These are phyloP conservation scores for Diaporthe ilicicola DNA, from an alignment of 2,329 filamentous ascomycete species.

Conservation along the genomic window DNA sequence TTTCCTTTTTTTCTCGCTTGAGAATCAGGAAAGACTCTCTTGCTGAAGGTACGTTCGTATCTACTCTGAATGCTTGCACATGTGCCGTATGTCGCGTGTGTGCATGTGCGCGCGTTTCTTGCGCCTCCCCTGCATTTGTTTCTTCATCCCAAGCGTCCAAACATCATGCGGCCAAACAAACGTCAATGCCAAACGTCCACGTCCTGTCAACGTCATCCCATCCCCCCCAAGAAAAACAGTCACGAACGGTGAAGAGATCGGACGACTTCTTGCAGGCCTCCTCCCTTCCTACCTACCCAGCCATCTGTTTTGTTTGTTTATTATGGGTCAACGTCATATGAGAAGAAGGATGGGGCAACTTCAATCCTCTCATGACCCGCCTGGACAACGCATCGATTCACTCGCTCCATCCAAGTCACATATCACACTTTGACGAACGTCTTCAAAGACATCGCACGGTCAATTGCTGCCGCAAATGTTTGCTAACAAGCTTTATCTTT, in stretches of 20 bases:
- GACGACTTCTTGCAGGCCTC: background rate
- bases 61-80: background rate
- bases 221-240: background rate
- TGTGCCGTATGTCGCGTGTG: background rate
- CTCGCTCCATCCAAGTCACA: background rate
- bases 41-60: slow-evolving; percentile 24
- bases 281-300: background rate
- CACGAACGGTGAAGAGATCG: slow-evolving; percentile 6
- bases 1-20: background rate
- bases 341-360: background rate
- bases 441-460: background rate
- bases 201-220: slow-evolving; percentile 23
- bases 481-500: slow-evolving; percentile 16
- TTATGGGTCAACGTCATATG: background rate
- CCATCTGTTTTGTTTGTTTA: slow-evolving; percentile 15
- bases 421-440: background rate
- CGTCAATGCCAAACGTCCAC: slow-evolving; percentile 10
- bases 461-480: background rate
- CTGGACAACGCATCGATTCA: background rate
- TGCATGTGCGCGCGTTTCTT: background rate
- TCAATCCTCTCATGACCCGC: background rate
- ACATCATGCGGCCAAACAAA: background rate
- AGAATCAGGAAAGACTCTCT: background rate
- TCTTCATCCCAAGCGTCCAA: background rate
- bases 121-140: slow-evolving; percentile 20